Base-by-base conservation (phyloP, 2,329 filamentous ascomycete genomes). In the Colletotrichum scovillei region DNA sequence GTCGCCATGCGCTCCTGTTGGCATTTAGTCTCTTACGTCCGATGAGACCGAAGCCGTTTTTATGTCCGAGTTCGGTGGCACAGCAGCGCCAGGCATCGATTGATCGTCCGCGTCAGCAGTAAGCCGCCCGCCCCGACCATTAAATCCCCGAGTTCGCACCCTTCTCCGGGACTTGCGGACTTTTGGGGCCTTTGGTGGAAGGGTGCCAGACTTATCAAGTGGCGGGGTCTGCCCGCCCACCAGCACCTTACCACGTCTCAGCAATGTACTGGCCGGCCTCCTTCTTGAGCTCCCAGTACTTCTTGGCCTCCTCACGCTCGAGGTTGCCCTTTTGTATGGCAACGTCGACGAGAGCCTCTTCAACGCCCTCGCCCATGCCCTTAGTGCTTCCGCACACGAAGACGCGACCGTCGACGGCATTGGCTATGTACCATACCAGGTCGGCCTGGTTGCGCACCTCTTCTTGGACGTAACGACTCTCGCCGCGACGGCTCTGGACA, bases 371-470 rank as follows among this genome's bases (percentile, higher is more conserved):
- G 73, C 97, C 97, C 97, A 99, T 99, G 69, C 97, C 97, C 85
- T 94, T 95, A 79, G 92, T 95, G 83, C 94, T 97, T 63, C 97
- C 97, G 82, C 97, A 99, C 72, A 99, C 97, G 81, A 99, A 99
- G 65, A 98, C 92, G 65, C 97, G 92, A 1, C 97, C 97, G 79
- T 99, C 97, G n/a, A 98, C 88, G 2, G 95, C 92, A 82, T 98
- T 98, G 87, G 97, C 94, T 76, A 98, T 95, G 82, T 95, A 97
- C 97, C 97, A 99, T 19, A 98, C 96, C n/a, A 98, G 89, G 80
- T 98, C 97, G 1, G 95, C 94, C 82, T 98, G 97, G 76, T 94
- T 89, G 12, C 90, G 88, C 9, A 99, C 96, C 83, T 98, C 97
- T 79, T 99, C 97, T 81, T 99, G 97, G 2, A 99, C 97, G 80